Evolutionary conservation across 1,284 basidiomycete species (phyloP).

Genomic region (Ganoderma lingzhi): DNA sequence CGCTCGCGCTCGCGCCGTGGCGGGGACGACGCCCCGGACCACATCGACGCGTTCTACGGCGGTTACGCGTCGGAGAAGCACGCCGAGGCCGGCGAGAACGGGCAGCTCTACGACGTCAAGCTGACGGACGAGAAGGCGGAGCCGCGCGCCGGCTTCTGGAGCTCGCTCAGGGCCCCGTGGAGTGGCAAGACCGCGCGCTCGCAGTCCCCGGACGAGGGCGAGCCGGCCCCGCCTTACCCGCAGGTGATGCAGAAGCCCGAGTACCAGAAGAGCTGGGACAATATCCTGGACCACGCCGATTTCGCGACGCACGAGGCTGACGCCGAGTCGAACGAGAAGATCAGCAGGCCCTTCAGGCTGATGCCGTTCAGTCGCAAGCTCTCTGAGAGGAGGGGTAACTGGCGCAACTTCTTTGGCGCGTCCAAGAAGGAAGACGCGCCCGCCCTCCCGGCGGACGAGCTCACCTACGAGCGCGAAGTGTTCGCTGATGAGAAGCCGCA

Average conservation of each 20-base stretch:
- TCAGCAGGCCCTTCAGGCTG: constrained; percentile 49
- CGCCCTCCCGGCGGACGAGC: background rate
- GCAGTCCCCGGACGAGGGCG: constrained; percentile 10
- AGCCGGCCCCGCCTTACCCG: constrained; percentile 35
- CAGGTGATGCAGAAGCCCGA: constrained; percentile 43
- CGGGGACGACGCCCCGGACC: constrained; percentile 48
- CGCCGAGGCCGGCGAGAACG: constrained; percentile 9
- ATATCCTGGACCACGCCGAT: constrained; percentile 51
- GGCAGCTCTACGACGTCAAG: background rate
- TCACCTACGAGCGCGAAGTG: constrained; percentile 3
- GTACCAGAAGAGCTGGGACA: constrained; percentile 58
- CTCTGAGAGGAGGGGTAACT: constrained; percentile 37
- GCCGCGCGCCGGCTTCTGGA: constrained; percentile 47
- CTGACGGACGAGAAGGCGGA: constrained; percentile 36
- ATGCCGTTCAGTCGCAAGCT: constrained; percentile 52
- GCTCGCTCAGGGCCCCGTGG: constrained; percentile 40
- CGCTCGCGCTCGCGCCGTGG: constrained; percentile 53
- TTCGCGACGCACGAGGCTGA: constrained; percentile 7
- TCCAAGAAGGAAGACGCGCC: constrained; percentile 7
- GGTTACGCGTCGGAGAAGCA: constrained; percentile 4
- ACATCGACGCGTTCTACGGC: background rate
- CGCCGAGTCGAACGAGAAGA: constrained; percentile 26
- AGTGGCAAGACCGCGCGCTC: constrained; percentile 3
- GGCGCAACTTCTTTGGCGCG: constrained; percentile 3
- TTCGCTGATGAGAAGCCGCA: background rate